Evolutionary conservation across 2,329 filamentous ascomycete genomes (phyloP).

Genomic region (Hypoxylon sp.): DNA sequence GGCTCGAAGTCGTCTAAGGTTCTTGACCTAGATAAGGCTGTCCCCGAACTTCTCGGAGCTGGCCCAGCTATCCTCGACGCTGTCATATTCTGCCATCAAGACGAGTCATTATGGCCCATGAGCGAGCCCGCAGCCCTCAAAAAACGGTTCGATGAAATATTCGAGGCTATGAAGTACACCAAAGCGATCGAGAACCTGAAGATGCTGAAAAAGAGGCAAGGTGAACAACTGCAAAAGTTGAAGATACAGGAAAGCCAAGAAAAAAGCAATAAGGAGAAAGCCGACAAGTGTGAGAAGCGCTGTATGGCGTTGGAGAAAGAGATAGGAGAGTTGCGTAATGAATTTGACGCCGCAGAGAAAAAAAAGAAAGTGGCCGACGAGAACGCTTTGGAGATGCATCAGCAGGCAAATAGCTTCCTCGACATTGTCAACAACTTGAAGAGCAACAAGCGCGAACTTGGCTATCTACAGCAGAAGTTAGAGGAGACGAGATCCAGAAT

Average conservation of each 20-base stretch:
- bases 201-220: conserved; percentile 83
- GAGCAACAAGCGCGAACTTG: conserved; percentile 80
- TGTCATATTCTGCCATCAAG: conserved; percentile 98
- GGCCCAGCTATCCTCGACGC: conserved; percentile 90
- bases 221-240: conserved; percentile 77
- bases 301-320: conserved; percentile 74
- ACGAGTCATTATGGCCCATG: conserved; percentile 97
- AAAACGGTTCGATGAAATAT: conserved; percentile 97
- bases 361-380: conserved; percentile 72
- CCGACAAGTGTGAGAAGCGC: conserved; percentile 76
- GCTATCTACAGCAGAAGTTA: conserved; percentile 75
- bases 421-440: conserved; percentile 80
- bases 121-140: conserved; percentile 88
- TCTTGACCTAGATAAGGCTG: conserved; percentile 83
- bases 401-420: conserved; percentile 79
- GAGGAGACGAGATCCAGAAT: conserved; percentile 78
- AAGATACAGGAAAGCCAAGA: conserved; percentile 82
- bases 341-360: conserved; percentile 69
- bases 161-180: conserved; percentile 96
- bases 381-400: conserved; percentile 75
- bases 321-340: conserved; percentile 71
- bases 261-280: conserved; percentile 87
- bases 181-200: conserved; percentile 98
- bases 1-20: conserved; percentile 83
- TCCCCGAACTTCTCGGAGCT: conserved; percentile 89